A percentile compares a stretch with the other conserved stretches of the same genome.
Evolutionary conservation across 164 flowering plant species (phyloP).

Genomic region (Sedum album): DNA sequence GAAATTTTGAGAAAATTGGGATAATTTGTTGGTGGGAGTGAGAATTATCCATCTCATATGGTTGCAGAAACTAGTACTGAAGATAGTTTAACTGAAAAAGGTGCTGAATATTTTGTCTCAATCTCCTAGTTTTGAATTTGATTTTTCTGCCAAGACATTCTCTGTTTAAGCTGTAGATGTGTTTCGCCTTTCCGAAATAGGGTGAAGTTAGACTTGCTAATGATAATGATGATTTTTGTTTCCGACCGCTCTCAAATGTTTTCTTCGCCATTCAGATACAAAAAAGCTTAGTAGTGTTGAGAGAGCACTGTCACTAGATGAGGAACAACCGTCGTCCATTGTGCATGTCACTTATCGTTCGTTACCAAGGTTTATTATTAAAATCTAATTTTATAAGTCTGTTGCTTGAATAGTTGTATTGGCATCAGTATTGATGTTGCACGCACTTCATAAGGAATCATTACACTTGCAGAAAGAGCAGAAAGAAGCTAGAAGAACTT

Average conservation of each 20-base stretch:
- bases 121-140: background rate
- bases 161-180: background rate
- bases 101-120: background rate
- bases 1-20: background rate
- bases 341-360: conserved; percentile 12
- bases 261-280: background rate
- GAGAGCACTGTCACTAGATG: conserved; percentile 3
- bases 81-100: background rate
- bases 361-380: conserved; percentile 6
- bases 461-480: conserved; percentile 11
- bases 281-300: conserved; percentile 9
- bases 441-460: background rate
- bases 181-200: background rate
- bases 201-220: background rate
- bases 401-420: background rate
- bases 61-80: background rate
- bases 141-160: background rate
- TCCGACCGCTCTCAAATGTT: background rate
- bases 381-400: background rate
- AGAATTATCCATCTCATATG: background rate
- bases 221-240: background rate
- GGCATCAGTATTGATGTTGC: background rate
- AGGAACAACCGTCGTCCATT: conserved; percentile 2
- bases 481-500: conserved; percentile 14
- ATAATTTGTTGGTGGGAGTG: background rate